Evolutionary conservation across 2,329 filamentous ascomycete genomes (phyloP).

Genomic region (Myriosclerotinia scirpicola): DNA sequence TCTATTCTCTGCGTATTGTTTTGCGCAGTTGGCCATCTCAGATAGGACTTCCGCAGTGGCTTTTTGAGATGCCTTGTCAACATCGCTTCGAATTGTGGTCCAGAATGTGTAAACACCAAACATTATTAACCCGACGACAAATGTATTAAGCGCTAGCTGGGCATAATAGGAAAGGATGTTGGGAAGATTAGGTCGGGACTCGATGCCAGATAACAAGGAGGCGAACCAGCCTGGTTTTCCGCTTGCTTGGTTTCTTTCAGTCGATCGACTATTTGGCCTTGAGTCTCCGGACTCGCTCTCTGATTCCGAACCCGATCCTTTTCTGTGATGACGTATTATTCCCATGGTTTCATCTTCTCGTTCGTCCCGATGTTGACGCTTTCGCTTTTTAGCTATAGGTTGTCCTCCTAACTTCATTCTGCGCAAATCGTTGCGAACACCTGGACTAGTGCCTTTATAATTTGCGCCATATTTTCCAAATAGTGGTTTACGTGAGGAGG

Average conservation of each 20-base stretch:
- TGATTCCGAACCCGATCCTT: slow-evolving; percentile 42
- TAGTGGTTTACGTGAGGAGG: slow-evolving; percentile 46
- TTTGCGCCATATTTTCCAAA: slow-evolving; percentile 47
- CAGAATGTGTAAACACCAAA: slow-evolving; percentile 39
- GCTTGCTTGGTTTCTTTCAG: slow-evolving; percentile 38
- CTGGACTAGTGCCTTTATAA: slow-evolving; percentile 48
- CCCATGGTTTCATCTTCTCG: slow-evolving; percentile 35
- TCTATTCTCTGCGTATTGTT: slow-evolving; percentile 72
- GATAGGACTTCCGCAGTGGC: slow-evolving; percentile 66
- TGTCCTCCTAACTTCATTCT: slow-evolving; percentile 47
- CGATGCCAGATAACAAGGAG: slow-evolving; percentile 60
- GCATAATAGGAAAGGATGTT: slow-evolving; percentile 66
- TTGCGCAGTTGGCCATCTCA: slow-evolving; percentile 78
- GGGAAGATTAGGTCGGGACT: slow-evolving; percentile 64
- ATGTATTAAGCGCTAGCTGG: slow-evolving; percentile 55
- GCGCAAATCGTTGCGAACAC: slow-evolving; percentile 53
- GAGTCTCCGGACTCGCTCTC: slow-evolving; percentile 44
- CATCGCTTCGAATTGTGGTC: slow-evolving; percentile 38
- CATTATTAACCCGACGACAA: slow-evolving; percentile 49
- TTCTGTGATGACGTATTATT: slow-evolving; percentile 40
- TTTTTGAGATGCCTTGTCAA: slow-evolving; percentile 54
- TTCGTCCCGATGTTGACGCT: slow-evolving; percentile 46
- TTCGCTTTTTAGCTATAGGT: slow-evolving; percentile 49
- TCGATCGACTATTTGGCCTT: slow-evolving; percentile 32
- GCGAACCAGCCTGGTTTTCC: slow-evolving; percentile 43